Percentiles rank a stretch among this genome's conserved stretches.
Evolutionary conservation across 208 protist genomes (phyloP).

Genomic region (Leishmania guyanensis): DNA sequence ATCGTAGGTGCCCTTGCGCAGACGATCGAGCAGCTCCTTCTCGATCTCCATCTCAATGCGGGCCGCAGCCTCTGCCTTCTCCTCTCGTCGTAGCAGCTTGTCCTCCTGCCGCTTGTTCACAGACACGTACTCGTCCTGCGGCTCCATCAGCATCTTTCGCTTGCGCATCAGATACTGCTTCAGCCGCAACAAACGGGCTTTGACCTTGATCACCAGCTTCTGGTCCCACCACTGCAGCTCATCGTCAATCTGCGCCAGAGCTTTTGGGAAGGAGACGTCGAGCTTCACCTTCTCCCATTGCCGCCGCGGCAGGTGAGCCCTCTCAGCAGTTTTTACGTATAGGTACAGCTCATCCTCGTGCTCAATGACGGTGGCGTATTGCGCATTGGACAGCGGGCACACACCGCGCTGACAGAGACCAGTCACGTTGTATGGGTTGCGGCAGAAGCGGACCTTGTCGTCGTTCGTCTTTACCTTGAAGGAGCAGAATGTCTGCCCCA

Average conservation of each 20-base stretch:
- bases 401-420: constrained; percentile 97
- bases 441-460: constrained; percentile 97
- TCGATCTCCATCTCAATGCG: constrained; percentile 97
- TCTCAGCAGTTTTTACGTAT: constrained; percentile 99
- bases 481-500: constrained; percentile 93
- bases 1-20: constrained; percentile 94
- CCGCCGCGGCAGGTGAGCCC: constrained; percentile 96
- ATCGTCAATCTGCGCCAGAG: constrained; percentile 96
- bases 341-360: constrained; percentile 97
- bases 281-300: constrained; percentile 99
- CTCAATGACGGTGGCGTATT: constrained; percentile 98
- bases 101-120: constrained; percentile 98
- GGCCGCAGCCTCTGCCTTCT: constrained; percentile 97
- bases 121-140: constrained; percentile 94
- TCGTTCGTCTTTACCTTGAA: constrained; percentile 93
- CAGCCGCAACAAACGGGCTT: constrained; percentile 98
- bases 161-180: constrained; percentile 98
- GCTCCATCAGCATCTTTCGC: constrained; percentile 94
- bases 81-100: constrained; percentile 93
- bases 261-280: constrained; percentile 94
- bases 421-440: constrained; percentile 98
- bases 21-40: constrained; percentile 97
- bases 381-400: constrained; percentile 98
- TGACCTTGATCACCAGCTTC: constrained; percentile 96
- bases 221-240: constrained; percentile 97